Base-by-base conservation (phyloP, 129 eudicot species). In the Saposhnikovia divaricata region DNA sequence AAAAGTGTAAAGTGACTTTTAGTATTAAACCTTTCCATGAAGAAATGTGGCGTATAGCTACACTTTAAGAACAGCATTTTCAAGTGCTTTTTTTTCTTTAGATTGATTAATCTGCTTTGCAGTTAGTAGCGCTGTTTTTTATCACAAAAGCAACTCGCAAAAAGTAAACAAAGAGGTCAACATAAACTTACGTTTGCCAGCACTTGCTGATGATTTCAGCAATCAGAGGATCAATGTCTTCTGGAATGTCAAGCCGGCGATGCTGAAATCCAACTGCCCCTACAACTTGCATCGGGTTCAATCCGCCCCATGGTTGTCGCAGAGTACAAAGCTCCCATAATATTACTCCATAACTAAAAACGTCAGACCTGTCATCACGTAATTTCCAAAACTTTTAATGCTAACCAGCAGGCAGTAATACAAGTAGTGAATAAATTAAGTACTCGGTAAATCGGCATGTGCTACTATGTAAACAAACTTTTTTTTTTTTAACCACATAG, bases 221-320 rank as follows among this genome's bases (percentile, higher is more conserved):
- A 72, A 95, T 80, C 19, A 65, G 80, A 11, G 99, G 99, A 83
- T 90, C 96, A 80, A 90, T 78, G 76, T 88, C 85, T 23, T 90
- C 87, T 23, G 99, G 99, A 75, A 95, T 90, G 65, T 95, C 97
- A 82, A 95, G 96, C 66, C 97, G 94, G 19, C 96, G 94, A 80
- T 95, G 97, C 82, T 95, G 99, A 88, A 92, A 95, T 25, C 99
- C 99, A 48, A 95, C 99, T 3, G 99, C 99, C 73, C 97, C 99
- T 80, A 95, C 99, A 43, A 95, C 99, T 93, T 95, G 97, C 99
- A 95, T 95, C 4, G 99, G 90, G 79, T 95, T 95, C 97, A 92
- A 85, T 86, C 99, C 97, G 77, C 93, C 92, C 99, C 99, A 95
- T 40, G 99, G 99, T 73, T 92, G 99, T 80, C 88, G 95, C 90